Percentiles rank a stretch among this genome's conserved stretches.
phyloP scores from a whole-genome alignment of 164 flowering plant species.

The Echeveria elegans region DNA sequence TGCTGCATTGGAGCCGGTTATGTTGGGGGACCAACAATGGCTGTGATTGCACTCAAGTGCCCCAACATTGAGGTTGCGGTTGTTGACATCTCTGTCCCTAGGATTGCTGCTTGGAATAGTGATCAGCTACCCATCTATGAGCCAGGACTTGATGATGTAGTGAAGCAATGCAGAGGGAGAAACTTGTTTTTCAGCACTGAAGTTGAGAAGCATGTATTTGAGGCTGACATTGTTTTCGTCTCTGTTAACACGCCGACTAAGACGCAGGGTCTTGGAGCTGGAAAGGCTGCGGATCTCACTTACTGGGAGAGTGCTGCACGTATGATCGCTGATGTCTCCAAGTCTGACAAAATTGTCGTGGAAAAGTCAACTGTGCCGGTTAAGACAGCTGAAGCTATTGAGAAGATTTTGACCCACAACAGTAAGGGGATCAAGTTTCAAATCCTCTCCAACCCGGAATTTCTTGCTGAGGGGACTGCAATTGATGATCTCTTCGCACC shows the following conservation, averaged over 20 bases:
- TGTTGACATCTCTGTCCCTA: slow-evolving; percentile 68
- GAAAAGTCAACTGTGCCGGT: slow-evolving; percentile 94
- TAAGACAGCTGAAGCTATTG: slow-evolving; percentile 88
- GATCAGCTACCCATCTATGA: slow-evolving; percentile 83
- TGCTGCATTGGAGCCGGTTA: slow-evolving; percentile 97
- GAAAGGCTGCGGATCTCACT: slow-evolving; percentile 86
- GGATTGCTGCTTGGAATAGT: slow-evolving; percentile 86
- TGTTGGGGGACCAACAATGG: slow-evolving; percentile 98
- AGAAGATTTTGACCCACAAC: slow-evolving; percentile 80
- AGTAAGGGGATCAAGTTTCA: slow-evolving; percentile 78
- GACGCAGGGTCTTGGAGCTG: slow-evolving; percentile 92
- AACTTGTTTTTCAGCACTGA: slow-evolving; percentile 93
- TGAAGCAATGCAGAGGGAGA: slow-evolving; percentile 74
- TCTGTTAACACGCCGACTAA: slow-evolving; percentile 90
- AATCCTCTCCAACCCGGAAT: slow-evolving; percentile 88
- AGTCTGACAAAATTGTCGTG: slow-evolving; percentile 79
- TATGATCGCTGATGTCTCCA: slow-evolving; percentile 88
- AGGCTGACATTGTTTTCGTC: slow-evolving; percentile 84
- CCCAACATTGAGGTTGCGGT: slow-evolving; percentile 74
- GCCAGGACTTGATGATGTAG: slow-evolving; percentile 82
- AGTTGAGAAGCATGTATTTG: slow-evolving; percentile 70
- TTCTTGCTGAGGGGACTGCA: slow-evolving; percentile 91
- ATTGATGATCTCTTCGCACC: slow-evolving; percentile 72
- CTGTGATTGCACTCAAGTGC: slow-evolving; percentile 83
- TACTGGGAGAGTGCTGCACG: slow-evolving; percentile 98